Conservation (phyloP, 2,329 filamentous ascomycete genomes). For the Aureobasidium sp. region DNA sequence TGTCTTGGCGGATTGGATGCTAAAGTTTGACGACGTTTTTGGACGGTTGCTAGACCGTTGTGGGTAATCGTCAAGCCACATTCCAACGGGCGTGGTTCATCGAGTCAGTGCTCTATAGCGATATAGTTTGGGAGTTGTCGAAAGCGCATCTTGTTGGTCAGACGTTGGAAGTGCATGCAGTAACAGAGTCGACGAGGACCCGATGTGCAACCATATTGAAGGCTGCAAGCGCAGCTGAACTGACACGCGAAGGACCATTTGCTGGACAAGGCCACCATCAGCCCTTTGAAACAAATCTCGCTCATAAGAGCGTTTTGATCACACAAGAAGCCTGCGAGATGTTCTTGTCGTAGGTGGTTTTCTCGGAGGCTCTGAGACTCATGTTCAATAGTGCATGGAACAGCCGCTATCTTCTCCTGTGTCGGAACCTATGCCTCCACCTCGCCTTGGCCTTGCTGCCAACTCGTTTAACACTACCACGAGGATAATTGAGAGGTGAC, state of each 20-base stretch:
- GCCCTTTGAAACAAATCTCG: not conserved
- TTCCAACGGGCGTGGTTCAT: not conserved
- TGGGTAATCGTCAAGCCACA: not conserved
- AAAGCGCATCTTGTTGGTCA: constrained; percentile 2
- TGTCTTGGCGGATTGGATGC: not conserved
- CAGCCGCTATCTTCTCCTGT: not conserved
- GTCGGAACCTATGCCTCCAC: constrained; percentile 4
- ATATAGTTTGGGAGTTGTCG: not conserved
- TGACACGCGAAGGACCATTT: not conserved
- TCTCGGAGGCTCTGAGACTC: not conserved
- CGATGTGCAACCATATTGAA: not conserved
- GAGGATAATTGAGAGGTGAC: constrained; percentile 42
- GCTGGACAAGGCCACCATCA: not conserved
- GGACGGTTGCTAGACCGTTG: constrained; percentile 5
- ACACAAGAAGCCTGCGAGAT: not conserved
- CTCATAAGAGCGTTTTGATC: not conserved
- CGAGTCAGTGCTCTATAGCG: not conserved
- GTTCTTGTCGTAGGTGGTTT: not conserved
- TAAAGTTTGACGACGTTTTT: constrained; percentile 1
- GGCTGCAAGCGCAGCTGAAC: not conserved
- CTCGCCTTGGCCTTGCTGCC: constrained; percentile 15
- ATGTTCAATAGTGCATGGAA: not conserved
- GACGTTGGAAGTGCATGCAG: not conserved
- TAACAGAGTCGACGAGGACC: not conserved
- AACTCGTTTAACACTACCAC: constrained; percentile 20